Conservation (phyloP, 805 yeast species). For the Tanozyma kutaoensis region DNA sequence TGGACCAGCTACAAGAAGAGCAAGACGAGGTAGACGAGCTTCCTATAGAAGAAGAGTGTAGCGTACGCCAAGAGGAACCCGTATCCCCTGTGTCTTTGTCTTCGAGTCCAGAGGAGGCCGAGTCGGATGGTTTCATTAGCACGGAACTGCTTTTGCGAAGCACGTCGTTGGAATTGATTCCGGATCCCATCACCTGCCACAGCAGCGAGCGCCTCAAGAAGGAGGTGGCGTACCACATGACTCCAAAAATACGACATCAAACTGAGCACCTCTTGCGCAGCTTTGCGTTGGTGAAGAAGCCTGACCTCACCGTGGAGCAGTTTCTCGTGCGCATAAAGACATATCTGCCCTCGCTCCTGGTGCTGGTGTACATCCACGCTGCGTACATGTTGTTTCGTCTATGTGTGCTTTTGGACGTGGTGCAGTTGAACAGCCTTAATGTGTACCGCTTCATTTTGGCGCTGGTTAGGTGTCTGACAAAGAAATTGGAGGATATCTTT, state of each 20-base stretch:
- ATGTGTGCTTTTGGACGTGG: slow-evolving; percentile 16
- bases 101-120: not conserved
- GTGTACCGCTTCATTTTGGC: slow-evolving; percentile 27
- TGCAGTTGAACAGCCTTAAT: slow-evolving; percentile 20
- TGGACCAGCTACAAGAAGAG: no score
- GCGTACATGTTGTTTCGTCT: slow-evolving; percentile 24
- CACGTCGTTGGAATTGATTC: slow-evolving; percentile 5
- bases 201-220: slow-evolving; percentile 8
- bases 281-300: slow-evolving; percentile 21
- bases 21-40: not conserved
- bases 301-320: slow-evolving; percentile 19
- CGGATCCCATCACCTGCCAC: slow-evolving; percentile 7
- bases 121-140: slow-evolving; percentile 6
- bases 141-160: slow-evolving; percentile 9
- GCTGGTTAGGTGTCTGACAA: slow-evolving; percentile 23
- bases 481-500: slow-evolving; percentile 30
- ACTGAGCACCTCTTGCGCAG: slow-evolving; percentile 14
- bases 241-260: slow-evolving; percentile 9
- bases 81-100: no score
- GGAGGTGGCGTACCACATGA: slow-evolving; percentile 10
- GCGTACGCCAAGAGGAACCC: no score
- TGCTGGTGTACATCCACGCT: slow-evolving; percentile 24
- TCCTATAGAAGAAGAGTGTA: not conserved
- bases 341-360: slow-evolving; percentile 25
- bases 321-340: slow-evolving; percentile 23